A percentile compares a stretch with the other conserved stretches of the same genome.
Evolutionary conservation across 805 yeast species (phyloP).

Genomic region (Naumovozyma baii): DNA sequence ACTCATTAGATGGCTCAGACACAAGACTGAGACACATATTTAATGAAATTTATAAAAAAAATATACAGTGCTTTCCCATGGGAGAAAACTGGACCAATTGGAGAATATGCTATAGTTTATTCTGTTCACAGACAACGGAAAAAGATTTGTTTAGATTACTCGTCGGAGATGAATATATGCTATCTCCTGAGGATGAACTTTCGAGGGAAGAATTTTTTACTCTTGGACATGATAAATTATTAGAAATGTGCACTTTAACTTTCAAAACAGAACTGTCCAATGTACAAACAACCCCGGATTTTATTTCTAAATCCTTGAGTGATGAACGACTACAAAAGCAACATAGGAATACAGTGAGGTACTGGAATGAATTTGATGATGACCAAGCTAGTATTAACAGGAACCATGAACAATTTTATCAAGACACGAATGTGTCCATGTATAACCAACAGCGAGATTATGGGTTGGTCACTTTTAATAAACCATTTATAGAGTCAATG

Average conservation of each 20-base stretch:
- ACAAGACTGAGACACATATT: neutral
- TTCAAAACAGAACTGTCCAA: neutral
- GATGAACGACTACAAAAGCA: neutral
- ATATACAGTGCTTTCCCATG: slow-evolving; percentile 18
- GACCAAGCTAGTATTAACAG: slow-evolving; percentile 12
- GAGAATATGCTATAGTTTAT: slow-evolving; percentile 17
- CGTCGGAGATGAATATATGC: slow-evolving; percentile 12
- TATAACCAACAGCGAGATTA: slow-evolving; percentile 7
- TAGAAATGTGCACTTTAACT: slow-evolving; percentile 3
- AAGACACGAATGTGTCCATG: slow-evolving; percentile 4
- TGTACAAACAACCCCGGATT: neutral
- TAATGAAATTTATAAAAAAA: slow-evolving; percentile 7
- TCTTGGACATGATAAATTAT: slow-evolving; percentile 13
- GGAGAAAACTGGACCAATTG: slow-evolving; percentile 14
- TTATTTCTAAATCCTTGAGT: neutral
- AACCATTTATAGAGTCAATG: slow-evolving; percentile 16
- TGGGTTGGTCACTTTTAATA: slow-evolving; percentile 22
- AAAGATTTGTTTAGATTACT: slow-evolving; percentile 11
- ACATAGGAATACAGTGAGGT: slow-evolving; percentile 9
- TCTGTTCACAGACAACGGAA: slow-evolving; percentile 7
- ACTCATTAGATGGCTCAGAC: neutral
- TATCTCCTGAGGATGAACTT: slow-evolving; percentile 6
- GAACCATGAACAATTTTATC: slow-evolving; percentile 4
- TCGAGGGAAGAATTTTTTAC: slow-evolving; percentile 18
- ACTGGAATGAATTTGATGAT: slow-evolving; percentile 31